These are phyloP conservation scores for Komagataella kurtzmanii DNA, from an alignment of 805 yeast species.

Conservation along the genomic window DNA sequence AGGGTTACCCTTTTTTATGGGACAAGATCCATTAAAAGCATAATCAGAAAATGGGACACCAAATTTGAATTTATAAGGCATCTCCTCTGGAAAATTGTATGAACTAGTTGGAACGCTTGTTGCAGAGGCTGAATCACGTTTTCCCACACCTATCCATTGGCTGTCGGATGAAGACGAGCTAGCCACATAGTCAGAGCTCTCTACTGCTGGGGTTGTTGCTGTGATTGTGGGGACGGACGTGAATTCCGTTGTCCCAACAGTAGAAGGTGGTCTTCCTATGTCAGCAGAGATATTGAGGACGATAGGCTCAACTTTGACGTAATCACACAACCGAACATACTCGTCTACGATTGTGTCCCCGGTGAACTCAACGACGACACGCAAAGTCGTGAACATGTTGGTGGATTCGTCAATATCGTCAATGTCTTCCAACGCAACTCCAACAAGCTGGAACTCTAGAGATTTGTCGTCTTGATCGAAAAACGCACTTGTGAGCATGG, in stretches of 20 bases:
- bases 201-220: not conserved
- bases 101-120: not conserved
- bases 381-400: slow-evolving; percentile 34
- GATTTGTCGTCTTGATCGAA: slow-evolving; percentile 4
- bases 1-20: slow-evolving; percentile 14
- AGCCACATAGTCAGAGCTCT: not conserved
- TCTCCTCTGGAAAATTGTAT: not conserved
- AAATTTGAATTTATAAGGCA: not conserved
- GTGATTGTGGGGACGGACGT: not conserved
- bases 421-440: slow-evolving; percentile 13
- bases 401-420: slow-evolving; percentile 30
- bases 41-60: not conserved
- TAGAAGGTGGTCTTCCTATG: not conserved
- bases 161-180: not conserved
- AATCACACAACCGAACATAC: slow-evolving; percentile 28
- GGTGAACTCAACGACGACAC: slow-evolving; percentile 27
- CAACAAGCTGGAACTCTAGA: slow-evolving; percentile 3
- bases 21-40: slow-evolving; percentile 8
- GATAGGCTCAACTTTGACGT: slow-evolving; percentile 8
- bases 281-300: not conserved
- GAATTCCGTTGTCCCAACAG: not conserved
- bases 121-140: not conserved
- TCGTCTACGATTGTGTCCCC: slow-evolving; percentile 26
- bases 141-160: not conserved
- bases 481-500: slow-evolving; percentile 4